phyloP scores from a whole-genome alignment of 805 yeast genomes.

The Saturnispora besseyi region DNA sequence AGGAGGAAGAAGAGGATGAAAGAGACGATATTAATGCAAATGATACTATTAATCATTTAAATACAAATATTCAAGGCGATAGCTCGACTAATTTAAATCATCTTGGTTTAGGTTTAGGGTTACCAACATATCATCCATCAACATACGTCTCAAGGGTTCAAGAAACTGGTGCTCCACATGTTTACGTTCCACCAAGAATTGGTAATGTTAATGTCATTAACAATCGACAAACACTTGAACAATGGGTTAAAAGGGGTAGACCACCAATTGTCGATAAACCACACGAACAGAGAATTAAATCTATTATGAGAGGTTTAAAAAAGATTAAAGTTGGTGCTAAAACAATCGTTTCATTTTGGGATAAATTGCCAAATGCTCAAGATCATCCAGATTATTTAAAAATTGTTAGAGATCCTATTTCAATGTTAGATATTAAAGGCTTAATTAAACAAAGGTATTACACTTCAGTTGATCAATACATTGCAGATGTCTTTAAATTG shows the following conservation, averaged over 20 bases:
- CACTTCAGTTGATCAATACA: conserved; percentile 62
- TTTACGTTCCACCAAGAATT: conserved; percentile 23
- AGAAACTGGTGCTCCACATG: conserved; percentile 19
- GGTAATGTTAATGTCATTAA: conserved; percentile 14
- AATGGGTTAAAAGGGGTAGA: conserved; percentile 70
- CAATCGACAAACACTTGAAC: conserved; percentile 23
- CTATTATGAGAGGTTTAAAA: conserved; percentile 72
- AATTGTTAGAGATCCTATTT: conserved; percentile 48
- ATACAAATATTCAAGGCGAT: background rate
- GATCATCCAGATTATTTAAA: conserved; percentile 46
- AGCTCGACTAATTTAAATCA: background rate
- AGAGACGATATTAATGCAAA: background rate
- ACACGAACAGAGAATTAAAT: conserved; percentile 85
- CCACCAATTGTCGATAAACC: conserved; percentile 90
- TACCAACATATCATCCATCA: conserved; percentile 21
- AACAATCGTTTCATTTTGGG: conserved; percentile 45
- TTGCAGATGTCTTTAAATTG: conserved; percentile 68
- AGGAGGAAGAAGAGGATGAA: background rate
- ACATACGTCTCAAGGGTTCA: conserved; percentile 23
- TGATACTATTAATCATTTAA: background rate
- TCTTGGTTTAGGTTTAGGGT: conserved; percentile 6
- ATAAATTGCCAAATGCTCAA: conserved; percentile 67
- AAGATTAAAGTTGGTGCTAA: conserved; percentile 55
- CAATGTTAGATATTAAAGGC: conserved; percentile 65
- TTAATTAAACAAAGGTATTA: conserved; percentile 82